These are phyloP conservation scores for Penicillium sclerotigenum DNA, from an alignment of 2,329 filamentous ascomycete genomes.

Conservation along the genomic window DNA sequence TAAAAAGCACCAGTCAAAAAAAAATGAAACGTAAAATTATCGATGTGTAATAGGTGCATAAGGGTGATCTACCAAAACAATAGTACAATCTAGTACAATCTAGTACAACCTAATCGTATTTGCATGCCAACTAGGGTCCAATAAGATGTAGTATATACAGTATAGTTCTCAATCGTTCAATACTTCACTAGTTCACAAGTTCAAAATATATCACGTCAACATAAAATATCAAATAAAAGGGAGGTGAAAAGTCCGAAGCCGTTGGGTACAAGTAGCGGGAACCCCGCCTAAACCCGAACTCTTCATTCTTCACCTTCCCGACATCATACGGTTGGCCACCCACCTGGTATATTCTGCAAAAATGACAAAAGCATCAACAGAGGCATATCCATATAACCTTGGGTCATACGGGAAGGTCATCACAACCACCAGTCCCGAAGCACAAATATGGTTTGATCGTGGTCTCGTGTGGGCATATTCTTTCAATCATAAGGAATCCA, in stretches of 20 bases:
- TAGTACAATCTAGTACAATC: neutral
- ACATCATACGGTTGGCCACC: slow-evolving; percentile 1
- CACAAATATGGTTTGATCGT: slow-evolving; percentile 41
- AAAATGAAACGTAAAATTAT: neutral
- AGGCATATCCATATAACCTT: slow-evolving; percentile 18
- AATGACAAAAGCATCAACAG: neutral
- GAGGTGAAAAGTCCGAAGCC: neutral
- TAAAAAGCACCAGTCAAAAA: neutral
- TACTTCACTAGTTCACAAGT: neutral
- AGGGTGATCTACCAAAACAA: neutral
- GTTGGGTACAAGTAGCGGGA: slow-evolving; percentile 8
- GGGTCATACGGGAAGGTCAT: slow-evolving; percentile 35
- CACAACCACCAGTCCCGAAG: slow-evolving; percentile 29
- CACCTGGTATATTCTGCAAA: neutral
- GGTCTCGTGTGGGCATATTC: slow-evolving; percentile 39
- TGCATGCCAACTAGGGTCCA: neutral
- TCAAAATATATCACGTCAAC: neutral
- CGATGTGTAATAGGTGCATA: neutral
- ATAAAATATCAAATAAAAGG: neutral
- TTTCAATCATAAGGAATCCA: slow-evolving; percentile 43
- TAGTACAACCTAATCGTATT: neutral
- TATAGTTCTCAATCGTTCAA: neutral
- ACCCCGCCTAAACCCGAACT: slow-evolving; percentile 9
- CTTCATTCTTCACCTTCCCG: slow-evolving; percentile 2
- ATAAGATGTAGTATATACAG: neutral